These are phyloP conservation scores for Backusella mclennaniae DNA, from an alignment of 192 early-diverging fungal genomes.

Conservation along the genomic window DNA sequence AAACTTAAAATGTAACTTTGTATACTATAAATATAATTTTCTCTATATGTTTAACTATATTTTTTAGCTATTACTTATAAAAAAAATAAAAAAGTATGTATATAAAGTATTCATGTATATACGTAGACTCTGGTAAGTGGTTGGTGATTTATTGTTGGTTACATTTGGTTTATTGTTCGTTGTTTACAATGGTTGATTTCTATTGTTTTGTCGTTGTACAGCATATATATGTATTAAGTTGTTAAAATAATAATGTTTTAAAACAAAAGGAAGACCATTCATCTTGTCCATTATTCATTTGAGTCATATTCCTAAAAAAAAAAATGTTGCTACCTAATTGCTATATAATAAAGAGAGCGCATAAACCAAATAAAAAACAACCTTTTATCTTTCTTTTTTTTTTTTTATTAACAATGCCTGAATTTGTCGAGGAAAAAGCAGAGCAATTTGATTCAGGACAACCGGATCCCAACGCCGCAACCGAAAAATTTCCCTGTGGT, in stretches of 20 bases:
- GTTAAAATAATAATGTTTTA: too few relatives aligned
- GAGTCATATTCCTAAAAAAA: background rate
- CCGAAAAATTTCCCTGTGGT: background rate
- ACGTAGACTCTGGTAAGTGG: background rate
- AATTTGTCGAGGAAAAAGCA: background rate
- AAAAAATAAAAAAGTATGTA: background rate
- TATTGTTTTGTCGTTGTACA: too few relatives aligned
- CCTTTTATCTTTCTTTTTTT: background rate
- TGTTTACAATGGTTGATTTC: background rate
- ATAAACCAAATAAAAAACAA: background rate
- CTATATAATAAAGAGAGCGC: background rate
- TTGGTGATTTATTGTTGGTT: background rate
- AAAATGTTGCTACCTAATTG: background rate
- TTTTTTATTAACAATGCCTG: background rate
- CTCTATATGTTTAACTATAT: background rate
- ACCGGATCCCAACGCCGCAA: background rate
- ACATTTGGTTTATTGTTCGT: background rate
- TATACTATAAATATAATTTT: background rate
- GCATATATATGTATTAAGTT: too few relatives aligned
- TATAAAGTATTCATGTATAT: too few relatives aligned
- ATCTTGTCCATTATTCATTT: background rate
- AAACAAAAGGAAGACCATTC: too few relatives aligned
- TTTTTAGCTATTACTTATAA: background rate
- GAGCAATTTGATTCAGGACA: background rate
- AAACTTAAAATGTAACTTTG: background rate